Evolutionary conservation across 2,329 filamentous ascomycete genomes (phyloP), one percentile per base, ranked within the genome.

Genomic region (Furcasterigmium furcatum): DNA sequence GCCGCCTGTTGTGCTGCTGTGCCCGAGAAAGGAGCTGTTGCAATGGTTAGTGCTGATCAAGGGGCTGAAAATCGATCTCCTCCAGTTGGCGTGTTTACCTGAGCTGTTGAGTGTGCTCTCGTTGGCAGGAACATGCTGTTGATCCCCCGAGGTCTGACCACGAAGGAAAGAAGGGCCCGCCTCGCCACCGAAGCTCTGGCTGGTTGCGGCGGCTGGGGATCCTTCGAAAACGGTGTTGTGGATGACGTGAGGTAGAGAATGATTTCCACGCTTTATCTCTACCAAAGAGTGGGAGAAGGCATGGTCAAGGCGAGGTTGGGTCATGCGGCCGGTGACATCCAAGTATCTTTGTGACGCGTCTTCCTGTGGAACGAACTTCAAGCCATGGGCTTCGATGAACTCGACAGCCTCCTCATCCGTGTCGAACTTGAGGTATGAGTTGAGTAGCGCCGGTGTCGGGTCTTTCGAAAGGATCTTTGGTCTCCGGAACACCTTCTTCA

Each of bases 371-470:
- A 72, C 64, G 43, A 84, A 82, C 19, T 71, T 64, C 24, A 85
- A 66, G 9, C 71, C 72, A 46, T 83, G 78, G n/a, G 74, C 63
- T 53, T 79, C 73, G 1, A 80, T 81, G 61, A 89, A 84, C 1
- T 76, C 71, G 14, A 86, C 71, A 9, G 87, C 84, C 47, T 90
- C 82, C 25, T 77, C 65, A 46, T 85, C 75, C 0, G 77, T 80
- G 50, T 89, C 87, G 52, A 89, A 91, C 14, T 73, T 71, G n/a
- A 86, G 66, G 49, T 79, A 76, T 9, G 63, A 65, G 55, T 83
- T 83, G 21, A 85, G 61, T 5, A 72, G 72, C 1, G 67, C 60
- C 1, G 80, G 72, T 1, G 80, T 84, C 38, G 85, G 73, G 51
- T 85, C 82, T 52, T 77, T 80, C 3, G 80, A 73, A 6, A 74